Evolutionary conservation across 805 yeast species (phyloP), one percentile per base, ranked within the genome.

Genomic region (Kluyveromyces dobzhanskii): DNA sequence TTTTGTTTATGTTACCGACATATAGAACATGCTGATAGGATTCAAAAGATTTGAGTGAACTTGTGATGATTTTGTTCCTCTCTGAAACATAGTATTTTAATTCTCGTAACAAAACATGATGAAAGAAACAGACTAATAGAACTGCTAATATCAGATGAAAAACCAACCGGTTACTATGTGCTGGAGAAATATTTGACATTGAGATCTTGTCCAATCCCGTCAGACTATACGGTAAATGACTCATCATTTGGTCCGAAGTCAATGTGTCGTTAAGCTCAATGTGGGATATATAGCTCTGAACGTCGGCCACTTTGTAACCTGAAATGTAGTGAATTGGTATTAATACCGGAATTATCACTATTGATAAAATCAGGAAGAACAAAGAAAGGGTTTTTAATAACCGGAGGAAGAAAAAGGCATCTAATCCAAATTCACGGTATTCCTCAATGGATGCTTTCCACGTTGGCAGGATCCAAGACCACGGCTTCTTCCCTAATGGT

Each of bases 361-460:
- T 37, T 0, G 85, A 78, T 17, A 80, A 55, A 0, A 70, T 66
- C 1, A 63, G 48, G 50, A 80, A 80, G 33, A 80, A 65, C 2
- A 70, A 44, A 24, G 75, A 51, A 9, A 82, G 50, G 4, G 79
- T 60, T 35, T 64, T 56, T 33, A 85, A 51, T 48, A 72, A 85
- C 36, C 95, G 57, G 2, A 85, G 49, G 46, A 84, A 80, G 51
- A 80, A 78, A 54, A 80, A 85, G 0, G 87, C 77, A 56, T 86
- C 95, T 6, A 84, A 54, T 0, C 95, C 94, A 44, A 32, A 37
- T 13, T 43, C 37, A 13, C 64, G 57, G 48, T 75, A 78, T 21
- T 64, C 60, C 7, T 65, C 62, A 4, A 74, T 61, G 1, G 68
- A 66, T 16, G 59, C 53, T 7, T 51, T 44, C 21, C 74, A 39